These are phyloP conservation scores for Phytophthora hybrid DNA, from an alignment of 352 stramenopile species.

Conservation along the genomic window DNA sequence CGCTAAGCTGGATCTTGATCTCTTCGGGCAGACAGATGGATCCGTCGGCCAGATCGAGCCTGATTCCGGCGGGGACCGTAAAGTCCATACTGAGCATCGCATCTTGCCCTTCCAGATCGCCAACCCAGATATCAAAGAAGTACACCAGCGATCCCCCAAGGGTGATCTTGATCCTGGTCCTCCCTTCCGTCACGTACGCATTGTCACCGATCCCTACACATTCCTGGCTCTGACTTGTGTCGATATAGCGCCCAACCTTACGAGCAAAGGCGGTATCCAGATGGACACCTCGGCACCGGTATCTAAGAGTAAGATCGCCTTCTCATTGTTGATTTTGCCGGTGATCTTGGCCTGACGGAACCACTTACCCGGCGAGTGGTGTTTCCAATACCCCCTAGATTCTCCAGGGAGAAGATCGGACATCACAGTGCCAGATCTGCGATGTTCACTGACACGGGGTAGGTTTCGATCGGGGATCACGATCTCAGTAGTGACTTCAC, in stretches of 20 bases:
- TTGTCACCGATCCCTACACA: too few relatives aligned
- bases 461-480: neutral
- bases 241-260: too few relatives aligned
- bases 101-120: neutral
- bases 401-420: neutral
- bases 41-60: neutral
- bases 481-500: neutral
- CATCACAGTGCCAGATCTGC: neutral
- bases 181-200: too few relatives aligned
- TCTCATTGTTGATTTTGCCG: neutral
- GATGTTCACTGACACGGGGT: too few relatives aligned
- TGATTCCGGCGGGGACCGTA: too few relatives aligned
- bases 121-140: neutral
- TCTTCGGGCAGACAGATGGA: neutral
- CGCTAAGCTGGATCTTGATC: constrained; percentile 2
- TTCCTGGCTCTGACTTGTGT: too few relatives aligned
- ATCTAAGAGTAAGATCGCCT: neutral
- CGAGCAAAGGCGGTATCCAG: too few relatives aligned
- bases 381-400: neutral
- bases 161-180: neutral
- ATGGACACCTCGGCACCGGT: too few relatives aligned
- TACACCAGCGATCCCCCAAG: neutral
- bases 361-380: neutral
- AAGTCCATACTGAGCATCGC: too few relatives aligned
- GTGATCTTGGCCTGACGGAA: neutral